Base-by-base conservation (phyloP, 176 grass and related monocot genomes). In the Cenchrus fungigraminus region DNA sequence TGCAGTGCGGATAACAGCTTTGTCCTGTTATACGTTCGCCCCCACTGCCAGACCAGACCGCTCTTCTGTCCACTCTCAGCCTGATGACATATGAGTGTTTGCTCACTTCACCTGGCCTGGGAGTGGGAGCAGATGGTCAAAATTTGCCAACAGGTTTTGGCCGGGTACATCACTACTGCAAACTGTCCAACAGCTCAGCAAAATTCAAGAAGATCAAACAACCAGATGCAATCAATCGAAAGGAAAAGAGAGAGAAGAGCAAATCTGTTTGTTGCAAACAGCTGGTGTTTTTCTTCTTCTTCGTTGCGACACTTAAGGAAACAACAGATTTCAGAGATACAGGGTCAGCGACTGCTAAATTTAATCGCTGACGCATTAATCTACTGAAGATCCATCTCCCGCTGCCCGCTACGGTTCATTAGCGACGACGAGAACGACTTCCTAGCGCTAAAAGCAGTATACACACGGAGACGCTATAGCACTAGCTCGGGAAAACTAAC, bases 371-470 rank as follows among this genome's bases (percentile, higher is more conserved):
- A 65, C 4, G 53, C 87, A 76, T 62, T 47, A 34, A 17, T 74
- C 58, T 55, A 0, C 29, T 46, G 7, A 63, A 12, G 20, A 60
- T 60, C 57, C 29, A 53, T 25, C 64, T 75, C 64, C 3, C 15
- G 19, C 73, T 62, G 45, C 54, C 63, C 63, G 71, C n/a, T 80
- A 55, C 22, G 57, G 70, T 78, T 86, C 75, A 86, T 22, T 43
- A 15, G 20, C 12, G 8, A 22, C 57, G 45, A 71, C 50, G 6
- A 25, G 25, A 25, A 20, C 17, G 14, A 17, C 15, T 20, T 32
- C 82, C 82, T 58, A 74, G 65, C 31, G 17, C 62, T 76, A 69
- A 71, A 52, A 78, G 13, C 9, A 82, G 83, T 82, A 66, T 77
- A 20, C 65, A 78, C 66, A 77, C 25, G 25, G 25, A 25, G 45